Base-by-base conservation (phyloP, 164 flowering plant genomes). In the Chimonanthus praecox region DNA sequence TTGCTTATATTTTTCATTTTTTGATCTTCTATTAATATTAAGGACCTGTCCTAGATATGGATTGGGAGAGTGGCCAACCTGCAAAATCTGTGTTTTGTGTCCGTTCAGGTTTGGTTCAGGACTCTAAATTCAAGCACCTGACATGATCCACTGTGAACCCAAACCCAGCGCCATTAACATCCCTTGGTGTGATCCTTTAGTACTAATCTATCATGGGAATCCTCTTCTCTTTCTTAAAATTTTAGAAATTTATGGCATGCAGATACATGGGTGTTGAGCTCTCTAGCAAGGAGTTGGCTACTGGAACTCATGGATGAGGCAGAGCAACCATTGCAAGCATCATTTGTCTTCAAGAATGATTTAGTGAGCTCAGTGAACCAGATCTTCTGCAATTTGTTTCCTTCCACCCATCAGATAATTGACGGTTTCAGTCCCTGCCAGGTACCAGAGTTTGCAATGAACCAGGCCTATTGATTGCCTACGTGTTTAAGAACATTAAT, bases 271-370 rank as follows among this genome's bases (percentile, higher is more conserved):
- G 81, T 82, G 48, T 77, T 90, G 70, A 76, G 72, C 72, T 85
- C 89, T 65, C 81, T 92, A 69, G 90, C 83, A 5, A 94, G 86
- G 80, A 79, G 74, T 74, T 94, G 97, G 98, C 79, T 87, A 58
- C 88, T 77, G 68, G 89, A 90, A 74, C 72, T 94, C 79, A 87
- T 82, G 80, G 94, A 87, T 71, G 90, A 87, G 48, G 73, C 72
- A 65, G 89, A 83, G 77, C 94, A 85, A 73, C 77, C 82, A 33
- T 9, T 88, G 73, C 91, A 84, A 76, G 95, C 90, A 76, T 82
- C 77, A 67, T 85, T 94, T 75, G 72, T 78, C 71, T 94, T 92
- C 81, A 83, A 90, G 82, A 81, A 54, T 69, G 75, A 80, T 67
- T 81, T 90, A n/a, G 49, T 81, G 5, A 89, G 87, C 74, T 82